phyloP scores from a whole-genome alignment of 140 eudicot species.

The Bidens hawaiensis region DNA sequence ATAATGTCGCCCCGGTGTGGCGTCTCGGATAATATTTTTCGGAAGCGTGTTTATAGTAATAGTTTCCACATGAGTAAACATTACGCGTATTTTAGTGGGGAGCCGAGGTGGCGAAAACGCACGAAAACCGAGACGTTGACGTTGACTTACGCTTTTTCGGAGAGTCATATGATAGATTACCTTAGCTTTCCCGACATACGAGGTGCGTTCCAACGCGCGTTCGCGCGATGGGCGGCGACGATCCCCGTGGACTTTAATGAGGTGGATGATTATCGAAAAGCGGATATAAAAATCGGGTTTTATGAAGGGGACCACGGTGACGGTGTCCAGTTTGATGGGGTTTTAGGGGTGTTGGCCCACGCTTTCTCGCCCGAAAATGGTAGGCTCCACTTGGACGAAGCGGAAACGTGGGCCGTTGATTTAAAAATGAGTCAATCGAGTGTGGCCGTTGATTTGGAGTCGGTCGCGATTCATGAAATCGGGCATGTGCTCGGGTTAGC shows the following conservation, averaged over 20 bases:
- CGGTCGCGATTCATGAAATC: slow-evolving; percentile 81
- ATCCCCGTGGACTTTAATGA: slow-evolving; percentile 70
- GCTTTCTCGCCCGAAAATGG: slow-evolving; percentile 90
- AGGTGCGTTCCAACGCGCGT: slow-evolving; percentile 45
- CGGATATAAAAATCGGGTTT: slow-evolving; percentile 64
- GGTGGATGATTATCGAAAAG: slow-evolving; percentile 26
- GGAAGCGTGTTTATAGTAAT: not conserved
- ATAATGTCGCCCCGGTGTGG: slow-evolving; percentile 86
- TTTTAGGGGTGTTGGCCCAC: slow-evolving; percentile 69
- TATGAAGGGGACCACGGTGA: slow-evolving; percentile 85
- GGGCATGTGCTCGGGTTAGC: slow-evolving; percentile 87
- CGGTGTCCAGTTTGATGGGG: slow-evolving; percentile 85
- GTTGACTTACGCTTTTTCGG: slow-evolving; percentile 62
- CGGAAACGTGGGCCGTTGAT: slow-evolving; percentile 83
- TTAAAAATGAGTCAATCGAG: slow-evolving; percentile 29
- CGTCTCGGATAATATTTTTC: slow-evolving; percentile 29
- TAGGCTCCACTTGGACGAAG: slow-evolving; percentile 63
- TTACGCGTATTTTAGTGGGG: slow-evolving; percentile 52
- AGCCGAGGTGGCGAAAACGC: slow-evolving; percentile 60
- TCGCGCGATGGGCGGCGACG: slow-evolving; percentile 67
- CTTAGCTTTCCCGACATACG: slow-evolving; percentile 33
- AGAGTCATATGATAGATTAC: slow-evolving; percentile 36
- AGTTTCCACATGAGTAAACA: slow-evolving; percentile 34
- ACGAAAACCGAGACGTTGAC: slow-evolving; percentile 25
- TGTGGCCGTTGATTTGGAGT: slow-evolving; percentile 75